These are phyloP conservation scores for Termitomyces sp. DNA, from an alignment of 768 basidiomycete species.

Conservation along the genomic window DNA sequence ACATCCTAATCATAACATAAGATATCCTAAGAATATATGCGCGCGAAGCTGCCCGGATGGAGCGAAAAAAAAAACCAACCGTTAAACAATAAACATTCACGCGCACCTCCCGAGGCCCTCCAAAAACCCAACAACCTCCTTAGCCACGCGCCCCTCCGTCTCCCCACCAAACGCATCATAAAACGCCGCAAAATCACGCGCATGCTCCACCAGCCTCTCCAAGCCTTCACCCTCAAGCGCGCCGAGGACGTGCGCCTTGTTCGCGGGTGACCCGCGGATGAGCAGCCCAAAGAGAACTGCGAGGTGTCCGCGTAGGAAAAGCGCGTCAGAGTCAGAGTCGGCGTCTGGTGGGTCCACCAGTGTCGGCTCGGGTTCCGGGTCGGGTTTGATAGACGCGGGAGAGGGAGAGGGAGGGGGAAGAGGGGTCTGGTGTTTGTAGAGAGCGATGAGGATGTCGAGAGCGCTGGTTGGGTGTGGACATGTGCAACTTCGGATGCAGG, in stretches of 20 bases:
- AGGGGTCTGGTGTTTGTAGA: slow-evolving; percentile 41
- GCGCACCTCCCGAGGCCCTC: slow-evolving; percentile 36
- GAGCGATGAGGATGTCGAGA: slow-evolving; percentile 44
- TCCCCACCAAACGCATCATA: slow-evolving; percentile 29
- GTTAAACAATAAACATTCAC: not conserved
- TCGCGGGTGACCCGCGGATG: slow-evolving; percentile 35
- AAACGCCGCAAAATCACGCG: slow-evolving; percentile 45
- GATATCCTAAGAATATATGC: too few species aligned
- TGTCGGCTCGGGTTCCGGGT: slow-evolving; percentile 17
- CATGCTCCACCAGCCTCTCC: slow-evolving; percentile 37
- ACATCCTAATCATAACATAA: not conserved
- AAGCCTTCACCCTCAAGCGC: slow-evolving; percentile 20
- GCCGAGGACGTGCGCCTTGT: slow-evolving; percentile 31
- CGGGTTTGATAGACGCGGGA: slow-evolving; percentile 13
- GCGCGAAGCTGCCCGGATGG: not conserved
- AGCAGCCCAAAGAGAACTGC: slow-evolving; percentile 67
- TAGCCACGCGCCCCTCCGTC: slow-evolving; percentile 40
- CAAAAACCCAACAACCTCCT: slow-evolving; percentile 51
- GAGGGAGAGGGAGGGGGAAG: not conserved
- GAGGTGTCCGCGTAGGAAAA: slow-evolving; percentile 68
- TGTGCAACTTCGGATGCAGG: slow-evolving; percentile 49
- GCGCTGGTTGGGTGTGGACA: slow-evolving; percentile 42
- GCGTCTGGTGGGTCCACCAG: slow-evolving; percentile 20
- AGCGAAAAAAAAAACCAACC: not conserved
- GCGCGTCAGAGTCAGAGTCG: slow-evolving; percentile 19